Evolutionary conservation across 352 stramenopile species (phyloP).

Genomic region (Peronospora destructor): DNA sequence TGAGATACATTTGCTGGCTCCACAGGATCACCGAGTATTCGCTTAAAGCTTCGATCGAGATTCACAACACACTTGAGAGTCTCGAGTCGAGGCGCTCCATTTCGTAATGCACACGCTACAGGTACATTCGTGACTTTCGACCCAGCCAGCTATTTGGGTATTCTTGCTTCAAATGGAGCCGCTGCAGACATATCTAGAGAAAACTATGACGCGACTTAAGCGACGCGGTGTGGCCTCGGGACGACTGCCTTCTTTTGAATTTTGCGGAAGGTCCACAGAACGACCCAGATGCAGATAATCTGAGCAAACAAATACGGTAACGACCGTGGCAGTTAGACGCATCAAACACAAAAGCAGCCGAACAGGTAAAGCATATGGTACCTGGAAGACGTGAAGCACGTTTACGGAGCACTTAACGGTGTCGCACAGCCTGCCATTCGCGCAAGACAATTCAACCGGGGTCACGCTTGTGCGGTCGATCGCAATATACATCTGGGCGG

Average conservation of each 20-base stretch:
- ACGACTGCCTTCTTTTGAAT: constrained; percentile 34
- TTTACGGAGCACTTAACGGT: constrained; percentile 34
- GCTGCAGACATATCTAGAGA: too few relatives aligned
- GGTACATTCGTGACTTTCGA: constrained; percentile 5
- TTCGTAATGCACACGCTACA: too few relatives aligned
- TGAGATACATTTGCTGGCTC: too few relatives aligned
- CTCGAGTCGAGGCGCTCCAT: too few relatives aligned
- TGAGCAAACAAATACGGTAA: constrained; percentile 11
- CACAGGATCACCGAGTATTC: too few relatives aligned
- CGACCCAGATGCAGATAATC: constrained; percentile 31
- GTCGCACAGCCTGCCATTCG: constrained; percentile 51
- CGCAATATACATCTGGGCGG: constrained; percentile 49
- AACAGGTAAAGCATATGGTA: constrained; percentile 5
- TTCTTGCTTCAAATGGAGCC: constrained; percentile 34
- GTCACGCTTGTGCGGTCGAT: constrained; percentile 27
- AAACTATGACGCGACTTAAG: constrained; percentile 11
- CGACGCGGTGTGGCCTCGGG: constrained; percentile 21
- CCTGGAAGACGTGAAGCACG: constrained; percentile 45
- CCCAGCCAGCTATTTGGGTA: constrained; percentile 8
- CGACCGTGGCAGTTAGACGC: constrained; percentile 1
- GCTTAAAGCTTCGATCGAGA: too few relatives aligned
- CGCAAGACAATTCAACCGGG: constrained; percentile 46
- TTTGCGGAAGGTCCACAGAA: constrained; percentile 38
- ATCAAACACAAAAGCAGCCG: background rate
- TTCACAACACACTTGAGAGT: too few relatives aligned